These are phyloP conservation scores for Carex sylvatica DNA, from an alignment of 202 grass and related monocot genomes.

Conservation along the genomic window DNA sequence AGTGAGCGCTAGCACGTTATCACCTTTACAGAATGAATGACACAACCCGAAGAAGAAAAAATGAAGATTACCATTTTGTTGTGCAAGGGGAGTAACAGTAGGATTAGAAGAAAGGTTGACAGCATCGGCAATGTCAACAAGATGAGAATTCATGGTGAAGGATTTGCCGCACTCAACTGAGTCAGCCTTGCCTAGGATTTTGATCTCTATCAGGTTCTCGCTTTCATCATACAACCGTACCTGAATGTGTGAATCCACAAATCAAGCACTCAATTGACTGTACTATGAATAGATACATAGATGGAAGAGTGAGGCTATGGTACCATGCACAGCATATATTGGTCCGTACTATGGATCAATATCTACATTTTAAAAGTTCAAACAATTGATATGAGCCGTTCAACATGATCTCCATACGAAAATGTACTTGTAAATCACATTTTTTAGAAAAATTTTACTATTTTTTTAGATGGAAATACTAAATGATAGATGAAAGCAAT, in stretches of 20 bases:
- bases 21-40: neutral
- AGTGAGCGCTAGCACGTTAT: neutral
- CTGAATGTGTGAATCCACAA: conserved; percentile 12
- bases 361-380: too few species aligned
- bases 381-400: too few species aligned
- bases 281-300: neutral
- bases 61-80: neutral
- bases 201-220: conserved; percentile 57
- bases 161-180: conserved; percentile 35
- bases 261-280: neutral
- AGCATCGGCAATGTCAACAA: conserved; percentile 62
- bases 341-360: too few species aligned
- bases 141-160: conserved; percentile 55
- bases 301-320: too few species aligned
- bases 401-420: too few species aligned
- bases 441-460: too few species aligned
- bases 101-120: conserved; percentile 1
- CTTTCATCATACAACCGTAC: conserved; percentile 53
- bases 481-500: neutral
- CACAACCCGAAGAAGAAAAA: neutral
- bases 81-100: neutral
- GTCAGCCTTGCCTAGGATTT: conserved; percentile 44
- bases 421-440: too few species aligned
- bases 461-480: neutral
- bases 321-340: too few species aligned